Conservation (phyloP, 2,329 filamentous ascomycete genomes). For the Phyllosticta ampelicida region DNA sequence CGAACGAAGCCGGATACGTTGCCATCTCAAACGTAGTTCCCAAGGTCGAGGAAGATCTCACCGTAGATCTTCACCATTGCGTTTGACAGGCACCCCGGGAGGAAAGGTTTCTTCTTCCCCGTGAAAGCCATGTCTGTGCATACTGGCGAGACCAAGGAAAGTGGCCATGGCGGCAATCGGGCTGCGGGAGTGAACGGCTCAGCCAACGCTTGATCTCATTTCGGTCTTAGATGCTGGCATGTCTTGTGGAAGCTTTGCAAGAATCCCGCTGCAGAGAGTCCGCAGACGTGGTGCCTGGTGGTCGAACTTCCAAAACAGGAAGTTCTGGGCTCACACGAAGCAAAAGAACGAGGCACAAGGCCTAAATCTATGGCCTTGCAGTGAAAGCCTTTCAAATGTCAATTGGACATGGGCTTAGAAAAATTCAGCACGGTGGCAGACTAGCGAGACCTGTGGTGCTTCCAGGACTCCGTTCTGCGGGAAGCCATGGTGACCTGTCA, state of each 20-base stretch:
- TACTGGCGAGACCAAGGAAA: background rate
- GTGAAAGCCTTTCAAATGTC: background rate
- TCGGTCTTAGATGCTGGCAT: background rate
- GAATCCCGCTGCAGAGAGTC: background rate
- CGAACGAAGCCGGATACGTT: background rate
- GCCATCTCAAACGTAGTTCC: background rate
- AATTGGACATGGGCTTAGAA: background rate
- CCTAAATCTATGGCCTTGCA: background rate
- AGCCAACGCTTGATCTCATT: background rate
- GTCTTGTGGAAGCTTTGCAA: background rate
- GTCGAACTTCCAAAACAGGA: background rate
- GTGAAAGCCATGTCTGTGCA: conserved; percentile 5
- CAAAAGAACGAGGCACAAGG: background rate
- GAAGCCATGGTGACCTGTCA: conserved; percentile 2
- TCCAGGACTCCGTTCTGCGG: background rate
- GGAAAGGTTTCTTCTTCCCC: conserved; percentile 2
- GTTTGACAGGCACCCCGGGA: conserved; percentile 3
- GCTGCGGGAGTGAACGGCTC: conserved; percentile 3
- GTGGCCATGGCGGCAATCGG: conserved; percentile 4
- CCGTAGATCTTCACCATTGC: conserved; percentile 1
- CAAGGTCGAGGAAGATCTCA: conserved; percentile 1
- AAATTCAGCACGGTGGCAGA: background rate
- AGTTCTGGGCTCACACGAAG: background rate
- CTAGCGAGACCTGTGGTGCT: background rate
- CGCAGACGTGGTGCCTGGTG: background rate